Evolutionary conservation across 2,329 filamentous ascomycete species (phyloP).

Genomic region (Amesomyces nigricolor): DNA sequence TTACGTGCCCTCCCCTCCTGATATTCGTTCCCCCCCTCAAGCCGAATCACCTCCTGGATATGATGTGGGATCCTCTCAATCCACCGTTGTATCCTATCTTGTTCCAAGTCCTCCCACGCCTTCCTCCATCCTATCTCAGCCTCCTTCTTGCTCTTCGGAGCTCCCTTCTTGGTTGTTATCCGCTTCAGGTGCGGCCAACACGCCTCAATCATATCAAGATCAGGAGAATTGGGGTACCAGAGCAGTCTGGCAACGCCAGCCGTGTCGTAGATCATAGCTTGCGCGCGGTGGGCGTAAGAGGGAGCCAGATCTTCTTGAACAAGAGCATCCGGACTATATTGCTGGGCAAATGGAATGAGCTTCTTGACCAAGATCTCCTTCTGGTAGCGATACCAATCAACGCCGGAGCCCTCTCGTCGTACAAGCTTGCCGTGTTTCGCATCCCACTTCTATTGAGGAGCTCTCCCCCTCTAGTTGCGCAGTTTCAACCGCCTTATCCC

Average conservation of each 20-base stretch:
- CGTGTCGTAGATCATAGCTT: not conserved
- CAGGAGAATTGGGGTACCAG: not conserved
- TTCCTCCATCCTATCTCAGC: not conserved
- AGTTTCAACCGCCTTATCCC: not conserved
- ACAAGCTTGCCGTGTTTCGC: not conserved
- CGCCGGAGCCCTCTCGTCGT: not conserved
- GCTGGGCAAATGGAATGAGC: not conserved
- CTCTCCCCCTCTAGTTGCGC: not conserved
- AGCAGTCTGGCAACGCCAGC: not conserved
- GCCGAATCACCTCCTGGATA: slow-evolving; percentile 5
- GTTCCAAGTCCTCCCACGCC: not conserved
- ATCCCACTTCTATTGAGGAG: not conserved
- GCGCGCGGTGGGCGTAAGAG: not conserved
- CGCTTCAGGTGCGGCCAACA: slow-evolving; percentile 1
- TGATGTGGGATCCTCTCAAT: slow-evolving; percentile 15
- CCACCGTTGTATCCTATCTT: not conserved
- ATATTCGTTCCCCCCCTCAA: slow-evolving; percentile 4
- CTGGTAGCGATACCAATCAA: slow-evolving; percentile 5
- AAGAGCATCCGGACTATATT: not conserved
- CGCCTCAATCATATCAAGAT: slow-evolving; percentile 1
- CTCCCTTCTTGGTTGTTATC: not conserved
- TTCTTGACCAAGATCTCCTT: slow-evolving; percentile 1
- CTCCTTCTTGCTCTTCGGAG: slow-evolving; percentile 1
- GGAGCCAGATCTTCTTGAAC: slow-evolving; percentile 30
- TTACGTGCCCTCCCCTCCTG: not conserved